Conservation (phyloP, 331 rosid genomes). For the Pyracantha coccinea region DNA sequence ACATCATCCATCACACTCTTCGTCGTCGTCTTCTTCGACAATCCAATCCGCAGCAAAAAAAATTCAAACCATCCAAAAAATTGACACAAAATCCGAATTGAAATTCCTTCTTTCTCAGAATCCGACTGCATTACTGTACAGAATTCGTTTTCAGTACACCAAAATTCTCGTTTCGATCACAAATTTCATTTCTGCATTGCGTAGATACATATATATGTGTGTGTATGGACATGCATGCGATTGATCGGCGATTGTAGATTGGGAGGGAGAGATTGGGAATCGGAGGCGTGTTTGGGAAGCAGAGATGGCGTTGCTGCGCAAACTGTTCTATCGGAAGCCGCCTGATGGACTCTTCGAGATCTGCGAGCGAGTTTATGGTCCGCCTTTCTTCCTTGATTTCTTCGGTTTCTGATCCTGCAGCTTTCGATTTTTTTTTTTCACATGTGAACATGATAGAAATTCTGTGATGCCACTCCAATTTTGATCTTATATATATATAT, state of each 20-base stretch:
- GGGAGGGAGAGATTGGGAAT: background rate
- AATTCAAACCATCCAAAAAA: background rate
- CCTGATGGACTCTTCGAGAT: constrained; percentile 94
- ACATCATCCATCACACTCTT: background rate
- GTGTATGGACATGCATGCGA: background rate
- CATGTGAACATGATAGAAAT: background rate
- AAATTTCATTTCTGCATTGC: background rate
- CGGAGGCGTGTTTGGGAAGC: constrained; percentile 14
- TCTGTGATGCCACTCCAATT: background rate
- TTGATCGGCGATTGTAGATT: background rate
- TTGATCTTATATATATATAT: no score
- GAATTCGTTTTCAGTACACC: background rate
- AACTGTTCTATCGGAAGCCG: constrained; percentile 84
- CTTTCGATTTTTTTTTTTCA: background rate
- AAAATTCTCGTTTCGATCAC: background rate
- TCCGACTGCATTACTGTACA: background rate
- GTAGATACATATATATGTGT: background rate
- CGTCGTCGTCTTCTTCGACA: background rate
- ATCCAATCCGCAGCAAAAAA: background rate
- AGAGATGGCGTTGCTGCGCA: constrained; percentile 71
- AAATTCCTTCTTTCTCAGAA: background rate
- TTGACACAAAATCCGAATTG: background rate
- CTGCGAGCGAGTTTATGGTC: constrained; percentile 84
- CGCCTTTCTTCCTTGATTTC: constrained; percentile 1
- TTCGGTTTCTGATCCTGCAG: background rate